Evolutionary conservation across 2,329 filamentous ascomycete species (phyloP), one percentile per base, ranked within the genome.

Genomic region (Albifimbria verrucaria): DNA sequence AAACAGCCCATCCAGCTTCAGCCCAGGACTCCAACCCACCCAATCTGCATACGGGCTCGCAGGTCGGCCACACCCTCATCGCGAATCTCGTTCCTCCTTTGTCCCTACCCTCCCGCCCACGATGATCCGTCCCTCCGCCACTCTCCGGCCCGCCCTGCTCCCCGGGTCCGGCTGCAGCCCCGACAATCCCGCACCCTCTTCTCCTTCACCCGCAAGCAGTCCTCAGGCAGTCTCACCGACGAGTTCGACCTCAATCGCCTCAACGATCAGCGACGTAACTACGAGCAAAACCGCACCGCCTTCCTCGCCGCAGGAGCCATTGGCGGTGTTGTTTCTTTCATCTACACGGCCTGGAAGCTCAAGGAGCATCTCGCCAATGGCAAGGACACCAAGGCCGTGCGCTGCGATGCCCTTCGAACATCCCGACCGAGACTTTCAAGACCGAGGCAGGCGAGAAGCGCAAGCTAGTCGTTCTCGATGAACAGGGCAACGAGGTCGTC

Each of bases 401-500:
- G 71, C 43, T 71, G 68, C 53, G 71, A 73, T 55, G 32, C 32
- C 12, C 32, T 12, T 57, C 69, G 2, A 56, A 65, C 22, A 65
- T 76, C 3, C 74, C 73, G 4, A 71, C 69, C 20, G 72, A 77
- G 52, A 72, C 73, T 1, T 79, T 82, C 63, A 75, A 71, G 55
- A 75, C 71, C 12, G 74, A 80, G 56, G 74, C 72, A 18, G 77
- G 78, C 32, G 74, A 74, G 55, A 75, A 75, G 66, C 76, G 80
- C 62, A 83, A 82, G 66, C 72, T 83, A 2, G 79, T 88, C 15
- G 69, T 88, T 1, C 85, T 86, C 54, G 85, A 87, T 56, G 80
- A 82, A n/a, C 78, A 88, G 15, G 87, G 87, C 42, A 78, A 81
- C 45, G 89, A 94, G 65, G 77, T 94, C 43, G 86, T 96, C 1